phyloP scores from a whole-genome alignment of 2,329 filamentous ascomycete species.

The Fusarium anguioides region DNA sequence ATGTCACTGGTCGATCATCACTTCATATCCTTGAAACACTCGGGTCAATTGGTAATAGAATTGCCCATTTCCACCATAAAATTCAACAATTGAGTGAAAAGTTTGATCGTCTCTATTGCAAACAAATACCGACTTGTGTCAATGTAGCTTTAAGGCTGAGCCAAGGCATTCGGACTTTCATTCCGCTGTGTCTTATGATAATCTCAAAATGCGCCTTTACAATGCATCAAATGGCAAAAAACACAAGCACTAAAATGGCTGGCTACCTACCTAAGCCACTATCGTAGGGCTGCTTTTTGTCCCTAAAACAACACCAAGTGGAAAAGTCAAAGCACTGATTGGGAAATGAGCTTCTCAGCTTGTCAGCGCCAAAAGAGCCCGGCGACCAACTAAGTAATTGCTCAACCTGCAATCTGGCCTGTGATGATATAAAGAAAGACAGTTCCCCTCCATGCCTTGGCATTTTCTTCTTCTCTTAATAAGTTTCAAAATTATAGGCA shows the following conservation, averaged over 20 bases:
- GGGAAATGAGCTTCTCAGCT: conserved; percentile 21
- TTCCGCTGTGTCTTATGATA: background rate
- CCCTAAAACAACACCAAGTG: background rate
- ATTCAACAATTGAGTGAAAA: background rate
- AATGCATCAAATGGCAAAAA: background rate
- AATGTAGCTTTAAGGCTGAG: conserved; percentile 1
- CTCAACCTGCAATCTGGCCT: too few relatives aligned
- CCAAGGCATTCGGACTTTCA: background rate
- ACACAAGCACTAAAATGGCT: background rate
- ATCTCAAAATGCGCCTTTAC: background rate
- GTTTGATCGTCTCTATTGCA: too few relatives aligned
- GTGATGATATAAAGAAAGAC: background rate
- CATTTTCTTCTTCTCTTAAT: background rate
- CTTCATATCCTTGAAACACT: background rate
- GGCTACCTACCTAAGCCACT: background rate
- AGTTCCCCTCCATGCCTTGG: background rate
- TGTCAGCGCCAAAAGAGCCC: conserved; percentile 6
- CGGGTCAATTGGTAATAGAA: background rate
- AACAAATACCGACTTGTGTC: background rate
- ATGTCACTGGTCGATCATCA: conserved; percentile 12
- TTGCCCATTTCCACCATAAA: background rate
- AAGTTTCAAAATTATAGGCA: background rate
- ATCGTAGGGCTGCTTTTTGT: conserved; percentile 1
- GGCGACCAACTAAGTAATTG: background rate
- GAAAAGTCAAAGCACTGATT: conserved; percentile 2